Percentiles rank a stretch among this genome's conserved stretches.
phyloP scores from a whole-genome alignment of 768 basidiomycete species.

The Clavaria fumosa region DNA sequence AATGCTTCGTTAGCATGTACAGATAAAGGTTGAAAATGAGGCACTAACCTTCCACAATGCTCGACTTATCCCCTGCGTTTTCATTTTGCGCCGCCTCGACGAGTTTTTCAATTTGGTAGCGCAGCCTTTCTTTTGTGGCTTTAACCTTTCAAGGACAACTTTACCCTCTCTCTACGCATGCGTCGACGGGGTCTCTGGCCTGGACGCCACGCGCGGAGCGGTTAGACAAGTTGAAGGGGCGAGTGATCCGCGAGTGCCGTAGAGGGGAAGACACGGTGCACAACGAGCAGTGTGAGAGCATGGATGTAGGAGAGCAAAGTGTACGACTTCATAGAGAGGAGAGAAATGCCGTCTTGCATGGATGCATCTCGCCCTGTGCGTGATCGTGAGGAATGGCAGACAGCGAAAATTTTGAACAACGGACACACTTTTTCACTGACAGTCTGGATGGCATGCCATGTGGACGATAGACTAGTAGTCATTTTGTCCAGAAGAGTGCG shows the following conservation, averaged over 20 bases:
- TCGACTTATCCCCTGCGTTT: no score
- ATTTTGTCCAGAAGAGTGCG: conserved; percentile 35
- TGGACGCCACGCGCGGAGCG: conserved; percentile 39
- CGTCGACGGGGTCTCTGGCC: conserved; percentile 66
- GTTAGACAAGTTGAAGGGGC: conserved; percentile 36
- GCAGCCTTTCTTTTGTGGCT: conserved; percentile 71
- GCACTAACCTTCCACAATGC: not conserved
- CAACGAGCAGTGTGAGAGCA: conserved; percentile 56
- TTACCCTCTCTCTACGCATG: conserved; percentile 67
- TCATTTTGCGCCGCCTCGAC: conserved; percentile 55
- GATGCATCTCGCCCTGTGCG: conserved; percentile 22
- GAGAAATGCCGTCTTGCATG: conserved; percentile 70
- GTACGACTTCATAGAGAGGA: conserved; percentile 80
- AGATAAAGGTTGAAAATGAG: not conserved
- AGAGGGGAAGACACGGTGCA: conserved; percentile 56
- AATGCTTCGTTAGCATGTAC: not conserved
- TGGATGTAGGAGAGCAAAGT: conserved; percentile 76
- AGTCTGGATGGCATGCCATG: conserved; percentile 37
- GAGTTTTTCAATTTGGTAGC: conserved; percentile 93
- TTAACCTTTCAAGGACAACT: conserved; percentile 75
- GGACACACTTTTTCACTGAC: conserved; percentile 38
- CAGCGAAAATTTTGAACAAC: no score
- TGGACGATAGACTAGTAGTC: conserved; percentile 44
- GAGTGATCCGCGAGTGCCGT: conserved; percentile 38
- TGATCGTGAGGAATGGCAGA: conserved; percentile 14